Evolutionary conservation across 148 eudicot genomes (phyloP).

Genomic region (Nepenthes gracilis): DNA sequence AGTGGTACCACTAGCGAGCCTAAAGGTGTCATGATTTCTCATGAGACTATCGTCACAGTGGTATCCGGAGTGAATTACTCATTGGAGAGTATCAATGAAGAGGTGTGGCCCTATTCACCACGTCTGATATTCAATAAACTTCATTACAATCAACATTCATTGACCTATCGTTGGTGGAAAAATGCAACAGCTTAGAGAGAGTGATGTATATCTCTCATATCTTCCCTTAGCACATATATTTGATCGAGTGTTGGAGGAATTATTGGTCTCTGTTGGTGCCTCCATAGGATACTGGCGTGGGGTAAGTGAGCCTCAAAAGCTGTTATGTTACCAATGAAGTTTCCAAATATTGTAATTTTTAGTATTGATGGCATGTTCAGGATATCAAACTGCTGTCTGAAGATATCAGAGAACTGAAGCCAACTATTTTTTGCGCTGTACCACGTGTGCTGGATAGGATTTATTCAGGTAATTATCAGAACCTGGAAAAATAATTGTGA

Average conservation of each 20-base stretch:
- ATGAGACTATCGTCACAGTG: slow-evolving; percentile 68
- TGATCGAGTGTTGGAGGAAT: slow-evolving; percentile 84
- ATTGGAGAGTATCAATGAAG: slow-evolving; percentile 64
- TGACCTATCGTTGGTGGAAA: background rate
- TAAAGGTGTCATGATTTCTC: slow-evolving; percentile 87
- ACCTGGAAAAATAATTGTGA: too few relatives aligned
- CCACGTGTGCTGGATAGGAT: slow-evolving; percentile 90
- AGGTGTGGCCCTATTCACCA: slow-evolving; percentile 24
- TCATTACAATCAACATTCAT: background rate
- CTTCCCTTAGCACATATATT: slow-evolving; percentile 98
- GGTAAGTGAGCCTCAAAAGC: slow-evolving; percentile 30
- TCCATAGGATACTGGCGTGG: slow-evolving; percentile 97
- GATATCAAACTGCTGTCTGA: slow-evolving; percentile 70
- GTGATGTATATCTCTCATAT: slow-evolving; percentile 72
- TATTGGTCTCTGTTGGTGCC: slow-evolving; percentile 65
- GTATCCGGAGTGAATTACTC: slow-evolving; percentile 72
- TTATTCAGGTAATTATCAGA: slow-evolving; percentile 52
- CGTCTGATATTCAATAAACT: background rate
- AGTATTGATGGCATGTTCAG: slow-evolving; percentile 25
- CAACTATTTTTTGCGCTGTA: slow-evolving; percentile 81
- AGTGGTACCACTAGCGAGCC: slow-evolving; percentile 99
- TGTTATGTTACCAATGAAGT: background rate
- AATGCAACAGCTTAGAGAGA: slow-evolving; percentile 40
- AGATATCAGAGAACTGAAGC: slow-evolving; percentile 73
- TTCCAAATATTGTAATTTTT: slow-evolving; percentile 1